These are phyloP conservation scores for Sporothrix brunneoviolacea DNA, from an alignment of 2,329 filamentous ascomycete genomes.

Conservation along the genomic window DNA sequence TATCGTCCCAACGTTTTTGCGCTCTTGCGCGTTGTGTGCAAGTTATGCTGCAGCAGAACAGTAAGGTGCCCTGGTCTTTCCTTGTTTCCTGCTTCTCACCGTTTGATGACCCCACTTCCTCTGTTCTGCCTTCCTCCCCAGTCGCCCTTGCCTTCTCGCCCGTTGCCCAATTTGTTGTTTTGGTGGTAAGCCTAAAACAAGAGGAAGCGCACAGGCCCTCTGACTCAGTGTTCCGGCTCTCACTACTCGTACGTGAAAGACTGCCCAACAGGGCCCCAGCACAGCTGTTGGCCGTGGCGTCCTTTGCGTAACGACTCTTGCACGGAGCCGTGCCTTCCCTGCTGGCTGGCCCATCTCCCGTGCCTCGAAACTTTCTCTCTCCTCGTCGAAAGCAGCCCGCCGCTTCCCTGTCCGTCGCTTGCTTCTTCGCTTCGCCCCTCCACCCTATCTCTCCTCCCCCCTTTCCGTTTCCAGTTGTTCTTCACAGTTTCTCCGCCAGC, in stretches of 20 bases:
- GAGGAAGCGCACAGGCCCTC: not conserved
- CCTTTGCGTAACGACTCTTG: no score
- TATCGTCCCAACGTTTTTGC: constrained; percentile 1
- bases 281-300: no score
- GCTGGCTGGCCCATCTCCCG: constrained; percentile 8
- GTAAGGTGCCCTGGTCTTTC: not conserved
- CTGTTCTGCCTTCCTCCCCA: not conserved
- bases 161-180: not conserved
- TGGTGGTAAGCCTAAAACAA: constrained; percentile 8
- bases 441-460: not conserved
- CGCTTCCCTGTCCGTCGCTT: not conserved
- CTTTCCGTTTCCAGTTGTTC: constrained; percentile 3
- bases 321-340: not conserved
- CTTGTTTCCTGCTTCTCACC: constrained; percentile 1
- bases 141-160: not conserved
- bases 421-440: not conserved
- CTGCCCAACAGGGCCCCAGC: not conserved
- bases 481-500: constrained; percentile 4
- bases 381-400: constrained; percentile 1
- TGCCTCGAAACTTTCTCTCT: constrained; percentile 12
- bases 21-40: constrained; percentile 1
- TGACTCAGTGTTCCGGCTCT: not conserved
- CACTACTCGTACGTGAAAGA: no score
- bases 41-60: not conserved
- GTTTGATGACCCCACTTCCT: constrained; percentile 10